These are phyloP conservation scores for Rosa lucieae DNA, from an alignment of 306 rosid genomes.

Conservation along the genomic window DNA sequence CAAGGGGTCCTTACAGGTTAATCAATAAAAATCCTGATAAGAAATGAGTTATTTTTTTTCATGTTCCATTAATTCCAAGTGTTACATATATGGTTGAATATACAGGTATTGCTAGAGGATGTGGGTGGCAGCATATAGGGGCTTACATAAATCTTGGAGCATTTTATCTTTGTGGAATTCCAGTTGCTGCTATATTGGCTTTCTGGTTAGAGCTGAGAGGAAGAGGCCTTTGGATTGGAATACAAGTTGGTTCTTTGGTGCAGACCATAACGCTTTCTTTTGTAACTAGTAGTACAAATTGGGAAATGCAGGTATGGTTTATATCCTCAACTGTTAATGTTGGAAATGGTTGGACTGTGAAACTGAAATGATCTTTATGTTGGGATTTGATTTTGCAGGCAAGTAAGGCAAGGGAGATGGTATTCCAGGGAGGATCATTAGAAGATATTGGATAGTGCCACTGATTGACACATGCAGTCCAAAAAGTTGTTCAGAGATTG, in stretches of 20 bases:
- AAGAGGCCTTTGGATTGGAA: slow-evolving; percentile 74
- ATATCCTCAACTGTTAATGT: neutral
- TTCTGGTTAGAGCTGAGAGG: slow-evolving; percentile 52
- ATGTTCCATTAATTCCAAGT: neutral
- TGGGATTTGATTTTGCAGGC: slow-evolving; percentile 17
- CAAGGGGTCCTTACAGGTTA: slow-evolving; percentile 69
- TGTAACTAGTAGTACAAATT: slow-evolving; percentile 47
- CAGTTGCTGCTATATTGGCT: slow-evolving; percentile 50
- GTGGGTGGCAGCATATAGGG: slow-evolving; percentile 80
- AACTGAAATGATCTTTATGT: neutral
- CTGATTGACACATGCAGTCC: neutral
- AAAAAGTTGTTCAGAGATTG: neutral
- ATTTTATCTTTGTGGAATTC: slow-evolving; percentile 73
- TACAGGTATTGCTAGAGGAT: slow-evolving; percentile 68
- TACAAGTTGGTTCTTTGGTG: slow-evolving; percentile 57
- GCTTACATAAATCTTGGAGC: slow-evolving; percentile 72
- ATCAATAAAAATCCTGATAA: neutral
- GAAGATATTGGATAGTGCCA: neutral
- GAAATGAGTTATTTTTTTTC: neutral
- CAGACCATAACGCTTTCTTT: slow-evolving; percentile 44
- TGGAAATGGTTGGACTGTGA: neutral
- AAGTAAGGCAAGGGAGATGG: slow-evolving; percentile 30
- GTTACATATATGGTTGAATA: neutral
- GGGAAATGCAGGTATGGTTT: slow-evolving; percentile 54
- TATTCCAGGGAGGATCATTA: slow-evolving; percentile 20